These are phyloP conservation scores for Candida germanica DNA, from an alignment of 805 yeast species.

Conservation along the genomic window DNA sequence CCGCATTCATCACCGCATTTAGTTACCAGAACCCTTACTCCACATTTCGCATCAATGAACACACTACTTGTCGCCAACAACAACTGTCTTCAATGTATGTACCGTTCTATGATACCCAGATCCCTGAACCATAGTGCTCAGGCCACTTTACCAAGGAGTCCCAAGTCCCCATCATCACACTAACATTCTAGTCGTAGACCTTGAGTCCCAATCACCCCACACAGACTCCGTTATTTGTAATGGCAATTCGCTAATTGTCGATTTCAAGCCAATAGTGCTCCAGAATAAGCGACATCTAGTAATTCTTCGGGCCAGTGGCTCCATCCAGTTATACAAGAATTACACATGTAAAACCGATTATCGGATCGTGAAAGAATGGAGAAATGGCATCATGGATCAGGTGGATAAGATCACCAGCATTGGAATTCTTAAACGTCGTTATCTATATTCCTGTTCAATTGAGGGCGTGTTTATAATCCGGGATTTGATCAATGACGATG, in stretches of 20 bases:
- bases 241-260: neutral
- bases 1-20: too few relatives aligned
- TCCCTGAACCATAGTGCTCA: too few relatives aligned
- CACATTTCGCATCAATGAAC: constrained; percentile 6
- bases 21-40: too few relatives aligned
- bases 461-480: constrained; percentile 35
- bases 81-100: constrained; percentile 8
- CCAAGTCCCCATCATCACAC: neutral
- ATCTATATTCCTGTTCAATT: constrained; percentile 29
- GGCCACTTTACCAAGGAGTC: too few relatives aligned
- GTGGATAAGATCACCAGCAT: constrained; percentile 24
- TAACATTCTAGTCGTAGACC: constrained; percentile 4
- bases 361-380: constrained; percentile 32
- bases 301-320: constrained; percentile 23
- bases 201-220: constrained; percentile 1
- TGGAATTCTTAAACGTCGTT: constrained; percentile 25
- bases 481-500: constrained; percentile 36
- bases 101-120: neutral
- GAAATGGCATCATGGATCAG: constrained; percentile 17
- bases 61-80: constrained; percentile 5
- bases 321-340: constrained; percentile 28
- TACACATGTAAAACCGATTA: neutral
- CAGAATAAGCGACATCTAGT: constrained; percentile 17
- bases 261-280: constrained; percentile 11
- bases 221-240: constrained; percentile 6